phyloP scores from a whole-genome alignment of 257 asterid genomes.

The Nicotiana paniculata region DNA sequence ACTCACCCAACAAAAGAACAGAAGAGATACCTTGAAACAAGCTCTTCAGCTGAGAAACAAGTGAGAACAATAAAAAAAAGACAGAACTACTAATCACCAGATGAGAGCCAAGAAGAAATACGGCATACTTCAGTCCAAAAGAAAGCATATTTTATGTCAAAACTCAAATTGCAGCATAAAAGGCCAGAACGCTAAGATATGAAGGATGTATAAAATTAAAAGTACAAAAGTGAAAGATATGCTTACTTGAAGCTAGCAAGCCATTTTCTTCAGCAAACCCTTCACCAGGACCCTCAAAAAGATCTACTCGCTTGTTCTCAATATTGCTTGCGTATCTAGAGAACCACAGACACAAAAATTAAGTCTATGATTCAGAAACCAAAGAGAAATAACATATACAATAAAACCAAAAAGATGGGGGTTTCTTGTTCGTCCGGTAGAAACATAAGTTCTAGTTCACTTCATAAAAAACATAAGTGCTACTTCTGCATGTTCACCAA shows the following conservation, averaged over 20 bases:
- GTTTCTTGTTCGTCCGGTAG: not conserved
- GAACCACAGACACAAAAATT: constrained; percentile 22
- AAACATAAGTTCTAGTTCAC: not conserved
- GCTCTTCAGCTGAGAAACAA: not conserved
- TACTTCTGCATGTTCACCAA: not conserved
- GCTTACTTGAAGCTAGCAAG: constrained; percentile 87
- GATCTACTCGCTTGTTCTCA: constrained; percentile 87
- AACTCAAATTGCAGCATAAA: not conserved
- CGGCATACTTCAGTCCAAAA: not conserved
- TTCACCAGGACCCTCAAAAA: constrained; percentile 93
- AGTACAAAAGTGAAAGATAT: not conserved
- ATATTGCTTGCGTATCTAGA: constrained; percentile 79
- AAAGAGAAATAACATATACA: not conserved
- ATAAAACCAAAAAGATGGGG: not conserved
- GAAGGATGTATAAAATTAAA: not conserved
- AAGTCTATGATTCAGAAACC: not conserved
- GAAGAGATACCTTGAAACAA: not conserved
- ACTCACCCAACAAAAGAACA: not conserved
- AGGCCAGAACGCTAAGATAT: not conserved
- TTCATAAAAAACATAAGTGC: not conserved
- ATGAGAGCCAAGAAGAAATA: not conserved
- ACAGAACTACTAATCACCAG: not conserved
- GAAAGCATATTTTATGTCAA: not conserved
- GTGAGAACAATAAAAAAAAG: not conserved
- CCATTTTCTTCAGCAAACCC: constrained; percentile 86